These are phyloP conservation scores for Noccaea bulbosa DNA, from an alignment of 345 rosid genomes.

Conservation along the genomic window DNA sequence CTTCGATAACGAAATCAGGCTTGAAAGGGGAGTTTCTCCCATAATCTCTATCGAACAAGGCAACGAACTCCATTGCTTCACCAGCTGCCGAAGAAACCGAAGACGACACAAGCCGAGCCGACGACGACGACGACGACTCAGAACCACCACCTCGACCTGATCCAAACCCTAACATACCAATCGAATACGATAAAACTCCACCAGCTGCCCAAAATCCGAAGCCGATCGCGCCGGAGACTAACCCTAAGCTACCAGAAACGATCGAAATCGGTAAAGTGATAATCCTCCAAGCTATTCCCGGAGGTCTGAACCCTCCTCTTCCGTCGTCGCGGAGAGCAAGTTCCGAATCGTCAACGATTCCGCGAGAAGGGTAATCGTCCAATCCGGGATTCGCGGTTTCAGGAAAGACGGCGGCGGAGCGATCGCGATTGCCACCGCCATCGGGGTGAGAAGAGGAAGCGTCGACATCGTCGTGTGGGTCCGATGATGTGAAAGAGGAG, in stretches of 20 bases:
- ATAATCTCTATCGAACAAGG: constrained; percentile 79
- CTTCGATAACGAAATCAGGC: constrained; percentile 81
- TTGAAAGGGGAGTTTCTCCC: constrained; percentile 44
- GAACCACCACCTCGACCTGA: constrained; percentile 45
- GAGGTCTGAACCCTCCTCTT: constrained; percentile 38
- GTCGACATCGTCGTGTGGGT: constrained; percentile 12
- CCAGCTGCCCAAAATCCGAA: constrained; percentile 97
- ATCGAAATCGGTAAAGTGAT: constrained; percentile 82
- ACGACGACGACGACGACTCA: constrained; percentile 48
- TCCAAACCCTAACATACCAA: constrained; percentile 81
- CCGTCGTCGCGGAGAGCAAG: constrained; percentile 22
- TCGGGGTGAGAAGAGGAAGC: constrained; percentile 36
- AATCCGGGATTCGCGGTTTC: constrained; percentile 38
- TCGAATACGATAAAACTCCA: constrained; percentile 80
- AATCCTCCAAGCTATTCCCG: constrained; percentile 81
- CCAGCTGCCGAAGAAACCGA: constrained; percentile 61
- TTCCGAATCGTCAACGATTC: constrained; percentile 29
- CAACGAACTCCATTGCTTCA: constrained; percentile 79
- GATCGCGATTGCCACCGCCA: constrained; percentile 13
- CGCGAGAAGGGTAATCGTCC: constrained; percentile 12
- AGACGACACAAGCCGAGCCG: constrained; percentile 54
- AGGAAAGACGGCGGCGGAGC: constrained; percentile 29
- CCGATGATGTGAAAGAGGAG: constrained; percentile 71
- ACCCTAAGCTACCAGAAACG: constrained; percentile 83
- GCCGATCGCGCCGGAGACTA: constrained; percentile 87